Evolutionary conservation across 805 yeast species (phyloP).

Genomic region (Candida morakotiae): DNA sequence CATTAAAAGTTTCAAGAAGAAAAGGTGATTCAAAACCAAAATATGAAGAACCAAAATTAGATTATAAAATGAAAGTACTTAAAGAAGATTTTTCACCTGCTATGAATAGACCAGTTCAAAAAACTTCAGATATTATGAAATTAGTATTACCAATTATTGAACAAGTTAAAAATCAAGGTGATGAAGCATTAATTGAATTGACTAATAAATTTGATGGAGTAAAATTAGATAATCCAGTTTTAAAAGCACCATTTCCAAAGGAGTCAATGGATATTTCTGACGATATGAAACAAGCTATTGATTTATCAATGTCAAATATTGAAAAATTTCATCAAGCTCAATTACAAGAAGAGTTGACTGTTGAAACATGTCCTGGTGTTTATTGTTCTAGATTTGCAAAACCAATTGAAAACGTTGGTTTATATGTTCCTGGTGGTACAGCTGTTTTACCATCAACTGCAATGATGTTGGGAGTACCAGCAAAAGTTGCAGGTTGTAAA

Average conservation of each 20-base stretch:
- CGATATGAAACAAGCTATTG: slow-evolving; percentile 80
- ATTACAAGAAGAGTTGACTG: slow-evolving; percentile 62
- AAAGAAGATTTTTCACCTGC: slow-evolving; percentile 51
- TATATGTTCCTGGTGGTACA: slow-evolving; percentile 98
- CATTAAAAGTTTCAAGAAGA: slow-evolving; percentile 84
- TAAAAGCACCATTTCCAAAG: slow-evolving; percentile 83
- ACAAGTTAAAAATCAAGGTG: slow-evolving; percentile 74
- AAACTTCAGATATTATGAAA: slow-evolving; percentile 87
- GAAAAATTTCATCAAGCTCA: slow-evolving; percentile 93
- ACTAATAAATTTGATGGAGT: slow-evolving; percentile 93
- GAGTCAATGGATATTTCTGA: slow-evolving; percentile 69
- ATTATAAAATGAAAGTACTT: slow-evolving; percentile 50
- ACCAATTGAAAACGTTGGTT: slow-evolving; percentile 91
- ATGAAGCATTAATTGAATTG: slow-evolving; percentile 79
- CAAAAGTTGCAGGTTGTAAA: slow-evolving; percentile 94
- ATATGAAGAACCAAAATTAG: slow-evolving; percentile 40
- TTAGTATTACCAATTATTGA: slow-evolving; percentile 87
- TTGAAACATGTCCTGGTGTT: slow-evolving; percentile 94
- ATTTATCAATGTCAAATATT: slow-evolving; percentile 83
- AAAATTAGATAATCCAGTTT: slow-evolving; percentile 61
- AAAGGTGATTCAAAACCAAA: slow-evolving; percentile 93
- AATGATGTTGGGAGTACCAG: slow-evolving; percentile 97
- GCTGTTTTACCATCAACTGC: slow-evolving; percentile 98
- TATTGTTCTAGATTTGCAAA: slow-evolving; percentile 91
- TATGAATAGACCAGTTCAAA: slow-evolving; percentile 91